Conservation (phyloP, 1,284 basidiomycete species). For the Pseudozyma thailandica region DNA sequence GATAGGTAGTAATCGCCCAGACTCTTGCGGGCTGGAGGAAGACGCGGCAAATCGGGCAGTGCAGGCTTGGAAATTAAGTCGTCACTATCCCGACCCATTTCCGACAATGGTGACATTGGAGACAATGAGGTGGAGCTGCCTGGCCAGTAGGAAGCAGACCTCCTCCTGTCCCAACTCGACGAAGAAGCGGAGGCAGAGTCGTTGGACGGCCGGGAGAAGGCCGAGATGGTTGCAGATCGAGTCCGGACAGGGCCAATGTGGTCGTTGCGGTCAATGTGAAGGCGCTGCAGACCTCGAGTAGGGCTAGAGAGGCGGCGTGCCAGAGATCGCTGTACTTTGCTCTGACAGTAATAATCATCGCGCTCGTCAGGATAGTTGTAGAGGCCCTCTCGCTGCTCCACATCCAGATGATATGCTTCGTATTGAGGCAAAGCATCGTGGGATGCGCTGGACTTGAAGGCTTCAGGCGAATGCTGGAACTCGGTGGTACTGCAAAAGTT, state of each 20-base stretch:
- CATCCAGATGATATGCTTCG: no score
- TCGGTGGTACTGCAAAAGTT: slow-evolving; percentile 1
- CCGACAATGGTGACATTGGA: neutral
- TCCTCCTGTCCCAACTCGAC: neutral
- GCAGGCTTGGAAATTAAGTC: slow-evolving; percentile 1
- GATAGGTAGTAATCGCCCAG: slow-evolving; percentile 34
- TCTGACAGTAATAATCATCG: no score
- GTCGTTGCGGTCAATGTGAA: no score
- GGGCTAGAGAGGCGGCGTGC: no score
- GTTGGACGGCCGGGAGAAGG: neutral
- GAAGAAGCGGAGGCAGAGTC: neutral
- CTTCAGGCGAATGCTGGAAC: slow-evolving; percentile 1
- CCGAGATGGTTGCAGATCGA: slow-evolving; percentile 28
- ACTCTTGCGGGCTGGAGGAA: slow-evolving; percentile 10
- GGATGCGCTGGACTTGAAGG: neutral
- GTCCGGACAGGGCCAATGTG: no score
- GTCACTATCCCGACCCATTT: neutral
- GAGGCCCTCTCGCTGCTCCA: no score
- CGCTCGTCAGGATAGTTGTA: no score
- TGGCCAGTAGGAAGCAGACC: slow-evolving; percentile 1
- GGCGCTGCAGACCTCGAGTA: no score
- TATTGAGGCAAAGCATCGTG: slow-evolving; percentile 1
- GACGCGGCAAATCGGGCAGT: slow-evolving; percentile 3
- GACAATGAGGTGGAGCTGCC: neutral
- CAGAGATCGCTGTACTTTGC: no score